These are phyloP conservation scores for Aquilaria sinensis DNA, from an alignment of 345 rosid genomes.

Conservation along the genomic window DNA sequence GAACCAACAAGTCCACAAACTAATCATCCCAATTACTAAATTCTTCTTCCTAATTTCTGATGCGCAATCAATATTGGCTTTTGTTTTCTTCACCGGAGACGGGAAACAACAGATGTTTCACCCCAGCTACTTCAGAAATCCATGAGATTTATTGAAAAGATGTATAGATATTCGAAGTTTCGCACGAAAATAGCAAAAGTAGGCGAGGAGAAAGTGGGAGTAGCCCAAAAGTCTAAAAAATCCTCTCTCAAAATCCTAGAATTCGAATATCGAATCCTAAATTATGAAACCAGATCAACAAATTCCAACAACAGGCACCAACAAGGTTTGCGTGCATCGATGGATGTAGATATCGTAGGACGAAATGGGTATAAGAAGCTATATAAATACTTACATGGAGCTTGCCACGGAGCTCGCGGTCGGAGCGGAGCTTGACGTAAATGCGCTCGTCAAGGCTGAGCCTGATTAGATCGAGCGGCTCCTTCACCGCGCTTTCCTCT, in stretches of 20 bases:
- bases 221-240: background rate
- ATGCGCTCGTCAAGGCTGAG: conserved; percentile 98
- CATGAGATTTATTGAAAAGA: too few species aligned
- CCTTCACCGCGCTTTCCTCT: conserved; percentile 96
- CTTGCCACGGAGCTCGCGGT: conserved; percentile 99
- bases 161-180: too few species aligned
- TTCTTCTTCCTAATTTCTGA: too few species aligned
- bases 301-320: background rate
- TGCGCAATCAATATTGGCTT: too few species aligned
- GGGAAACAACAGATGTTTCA: too few species aligned
- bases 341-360: background rate
- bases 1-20: too few species aligned
- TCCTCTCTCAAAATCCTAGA: conserved; percentile 1
- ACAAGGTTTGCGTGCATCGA: background rate
- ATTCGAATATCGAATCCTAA: background rate
- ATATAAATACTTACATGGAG: conserved; percentile 53
- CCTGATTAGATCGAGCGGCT: conserved; percentile 96
- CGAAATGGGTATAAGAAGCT: too few species aligned
- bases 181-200: too few species aligned
- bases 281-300: background rate
- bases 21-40: too few species aligned
- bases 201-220: too few species aligned
- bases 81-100: too few species aligned
- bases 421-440: conserved; percentile 98
- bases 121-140: too few species aligned